Evolutionary conservation across 1,284 basidiomycete species (phyloP), one percentile per base, ranked within the genome.

Genomic region (Prillingera fragicola): DNA sequence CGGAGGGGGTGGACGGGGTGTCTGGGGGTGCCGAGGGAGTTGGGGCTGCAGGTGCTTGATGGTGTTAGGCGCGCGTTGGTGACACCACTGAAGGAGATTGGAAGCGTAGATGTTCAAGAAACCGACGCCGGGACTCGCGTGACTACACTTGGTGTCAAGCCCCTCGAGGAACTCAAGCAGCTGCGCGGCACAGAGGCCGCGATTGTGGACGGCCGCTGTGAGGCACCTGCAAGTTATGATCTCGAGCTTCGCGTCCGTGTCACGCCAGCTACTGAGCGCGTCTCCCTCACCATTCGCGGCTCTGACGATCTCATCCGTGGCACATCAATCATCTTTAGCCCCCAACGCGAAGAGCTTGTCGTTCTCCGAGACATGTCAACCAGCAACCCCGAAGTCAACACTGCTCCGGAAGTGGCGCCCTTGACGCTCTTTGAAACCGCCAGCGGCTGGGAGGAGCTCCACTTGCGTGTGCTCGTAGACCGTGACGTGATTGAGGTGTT

Each of bases 401-500:
- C 42, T 13, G 10, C 13, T 8, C 18, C 27, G 13, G 52, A 50
- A 13, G n/a, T 42, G n/a, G 48, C 39, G 9, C 23, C 43, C 15
- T 34, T 42, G 43, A 45, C 53, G 15, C 44, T n/a, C n/a, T n/a
- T n/a, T n/a, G n/a, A n/a, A n/a, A n/a, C n/a, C n/a, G n/a, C n/a
- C n/a, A n/a, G n/a, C n/a, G n/a, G n/a, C n/a, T n/a, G n/a, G n/a
- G n/a, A n/a, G n/a, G n/a, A n/a, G n/a, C n/a, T n/a, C n/a, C n/a
- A n/a, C n/a, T n/a, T 66, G 22, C 52, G 50, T 0, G 52, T 68
- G n/a, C 42, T 63, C 22, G 42, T 66, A 21, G 65, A 68, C 45
- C 54, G 56, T 40, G 59, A 59, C 25, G 44, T 65, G 10, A 32
- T 68, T 13, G 63, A 68, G 38, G 56, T 68, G 14, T 59, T 59